Evolutionary conservation across 805 yeast genomes (phyloP).

Genomic region (Yarrowia phangngaensis): DNA sequence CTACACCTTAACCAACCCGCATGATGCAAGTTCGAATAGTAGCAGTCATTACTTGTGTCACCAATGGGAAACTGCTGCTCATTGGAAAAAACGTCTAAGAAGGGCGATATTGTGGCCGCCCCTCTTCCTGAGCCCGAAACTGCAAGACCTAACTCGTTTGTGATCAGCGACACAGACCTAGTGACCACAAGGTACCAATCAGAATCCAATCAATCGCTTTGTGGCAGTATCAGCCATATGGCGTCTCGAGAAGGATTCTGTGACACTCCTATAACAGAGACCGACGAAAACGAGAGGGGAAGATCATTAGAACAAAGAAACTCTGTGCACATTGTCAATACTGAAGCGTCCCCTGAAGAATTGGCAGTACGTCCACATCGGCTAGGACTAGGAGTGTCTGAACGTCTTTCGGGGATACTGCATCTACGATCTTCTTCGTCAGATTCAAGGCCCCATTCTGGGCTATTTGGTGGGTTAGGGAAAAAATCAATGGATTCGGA

Average conservation of each 20-base stretch:
- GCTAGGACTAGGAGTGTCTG: slow-evolving; percentile 8
- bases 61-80: slow-evolving; percentile 27
- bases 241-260: slow-evolving; percentile 8
- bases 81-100: slow-evolving; percentile 6
- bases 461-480: neutral
- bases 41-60: too few relatives aligned
- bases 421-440: slow-evolving; percentile 3
- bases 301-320: neutral
- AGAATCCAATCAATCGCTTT: slow-evolving; percentile 3
- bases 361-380: neutral
- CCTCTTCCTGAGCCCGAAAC: slow-evolving; percentile 1
- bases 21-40: too few relatives aligned
- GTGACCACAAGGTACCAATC: slow-evolving; percentile 14
- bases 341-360: slow-evolving; percentile 1
- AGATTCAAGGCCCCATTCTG: slow-evolving; percentile 18
- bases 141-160: slow-evolving; percentile 15
- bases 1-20: too few relatives aligned
- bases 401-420: slow-evolving; percentile 13
- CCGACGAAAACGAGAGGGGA: neutral
- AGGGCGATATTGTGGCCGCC: slow-evolving; percentile 16
- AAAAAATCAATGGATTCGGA: slow-evolving; percentile 17
- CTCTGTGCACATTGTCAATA: neutral
- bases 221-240: neutral
- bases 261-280: slow-evolving; percentile 5
- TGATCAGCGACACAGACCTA: slow-evolving; percentile 17